Evolutionary conservation across 2,329 filamentous ascomycete genomes (phyloP), one percentile per base, ranked within the genome.

Genomic region (Trichoderma lentiforme): DNA sequence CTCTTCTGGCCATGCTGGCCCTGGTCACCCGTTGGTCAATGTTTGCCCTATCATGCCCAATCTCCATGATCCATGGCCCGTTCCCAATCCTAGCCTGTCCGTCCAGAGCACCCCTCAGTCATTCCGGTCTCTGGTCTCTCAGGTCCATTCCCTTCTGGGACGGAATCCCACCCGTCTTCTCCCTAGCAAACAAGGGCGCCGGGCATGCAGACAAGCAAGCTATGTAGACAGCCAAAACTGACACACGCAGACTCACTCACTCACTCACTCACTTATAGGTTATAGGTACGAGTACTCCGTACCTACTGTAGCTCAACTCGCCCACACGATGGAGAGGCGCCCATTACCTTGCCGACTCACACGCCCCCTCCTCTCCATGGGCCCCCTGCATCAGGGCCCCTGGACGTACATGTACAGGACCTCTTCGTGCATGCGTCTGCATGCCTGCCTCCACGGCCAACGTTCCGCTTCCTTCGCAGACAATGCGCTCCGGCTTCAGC

Each of bases 381-480:
- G 8, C 24, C 61, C 71, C 71, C 71, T 61, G 68, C 71, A 63
- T 51, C 53, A 43, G 62, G 66, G 32, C 67, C 71, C 71, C 71
- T 73, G 71, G 51, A 47, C 70, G 28, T 66, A 36, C 63, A 51
- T 66, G 64, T 62, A 68, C 71, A 67, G 68, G 51, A 51, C 66
- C 43, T 62, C 14, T 58, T 73, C 63, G 72, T 71, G 72, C 72
- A 73, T 73, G 72, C 32, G 57, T 60, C 30, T 71, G 69, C 69
- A 73, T 63, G 53, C 34, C 53, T 53, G 53, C 57, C 43, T 61
- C 70, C 43, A 72, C 47, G 68, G 68, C 34, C 72, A 73, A 73
- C 72, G 69, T 71, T 58, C 63, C 60, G 66, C 66, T 70, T 65
- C 72, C 62, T 71, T 73, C 69, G 26, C 70, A 71, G 62, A 71